Base-by-base conservation (phyloP, 2,329 filamentous ascomycete species). In the Teratosphaeria nubilosa region DNA sequence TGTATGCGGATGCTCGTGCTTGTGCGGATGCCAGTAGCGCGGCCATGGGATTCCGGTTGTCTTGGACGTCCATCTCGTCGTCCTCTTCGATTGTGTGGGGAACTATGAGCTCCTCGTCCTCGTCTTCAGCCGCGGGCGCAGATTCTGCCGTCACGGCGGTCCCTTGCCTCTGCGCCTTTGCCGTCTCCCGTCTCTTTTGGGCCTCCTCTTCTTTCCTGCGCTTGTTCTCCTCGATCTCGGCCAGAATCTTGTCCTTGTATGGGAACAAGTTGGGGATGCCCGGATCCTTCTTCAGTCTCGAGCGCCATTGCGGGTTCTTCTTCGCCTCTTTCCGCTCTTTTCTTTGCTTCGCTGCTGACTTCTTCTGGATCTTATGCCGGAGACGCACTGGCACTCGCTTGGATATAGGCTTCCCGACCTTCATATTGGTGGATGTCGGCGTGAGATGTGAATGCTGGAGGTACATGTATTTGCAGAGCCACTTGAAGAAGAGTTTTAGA, bases 181-280 rank as follows among this genome's bases (percentile, higher is more conserved):
- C 86, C 68, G 90, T 77, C 70, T 95, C 88, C 62, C 83, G 83
- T 67, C 84, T 81, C 70, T 82, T 82, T 72, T 83, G 79, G 59
- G 82, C 81, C 70, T 96, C 90, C 69, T 96, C 91, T 63, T 85
- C 84, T 78, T 92, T 96, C 73, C 83, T 78, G 65, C 86, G 78
- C 70, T 87, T 87, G 68, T 84, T 87, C 76, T 96, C 90, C 76
- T 99, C 94, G 67, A 99, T 95, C 75, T 99, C 91, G 59, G 91
- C 85, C 34, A 99, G 82, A 30, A 99, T 83, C 79, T 88, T 91
- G 74, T 96, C 91, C 78, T 99, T 99, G 81, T 94, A 96, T 0
- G 94, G 94, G 77, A 96, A 99, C 37, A 96, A 77, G 71, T 97
- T 99, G 48, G 94, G 94, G 62, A 99, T 96, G 54, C 94, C 94